Evolutionary conservation across 208 protist species (phyloP), one percentile per base, ranked within the genome.

Genomic region (Acanthamoeba castellanii): DNA sequence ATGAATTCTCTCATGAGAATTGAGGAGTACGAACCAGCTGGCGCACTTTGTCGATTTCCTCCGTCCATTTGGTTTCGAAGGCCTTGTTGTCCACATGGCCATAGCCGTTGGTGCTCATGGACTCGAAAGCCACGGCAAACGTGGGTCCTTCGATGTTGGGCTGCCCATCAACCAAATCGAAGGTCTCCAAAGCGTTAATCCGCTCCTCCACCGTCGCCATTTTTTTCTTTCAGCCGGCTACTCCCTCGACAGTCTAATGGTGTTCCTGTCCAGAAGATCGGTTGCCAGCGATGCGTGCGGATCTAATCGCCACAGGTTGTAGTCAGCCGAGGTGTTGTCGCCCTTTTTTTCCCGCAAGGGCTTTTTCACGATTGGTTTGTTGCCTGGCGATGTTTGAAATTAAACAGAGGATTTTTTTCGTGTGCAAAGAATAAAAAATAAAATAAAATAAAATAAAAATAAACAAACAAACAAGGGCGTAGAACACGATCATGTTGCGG

Each of bases 11-110:
- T 50, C 20, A 52, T 94, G 64, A 61, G 32, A 57, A 32, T 94
- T 25, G 30, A 94, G 34, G 14, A 3, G 88, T 30, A 81, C 55
- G 68, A 74, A 94, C 90, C 90, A 94, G 61, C 57, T 94, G 37
- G 45, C 70, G 45, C 27, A 94, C 50, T 70, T 84, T 94, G 14
- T 81, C 70, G n/a, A 94, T 42, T 42, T 94, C 90, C n/a, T 94
- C 68, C 3, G 90, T 94, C 90, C 90, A 94, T 64, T 94, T 94
- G 37, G 90, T 85, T 18, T 94, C 90, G 57, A 94, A 94, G 68
- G 90, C 90, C 70, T 84, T 84, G 45, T 84, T 64, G 42, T 81
- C 90, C 2, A 81, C 90, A 25, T 61, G 57, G 6, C 55, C 47
- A 18, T 59, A 57, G 25, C 32, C 90, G 25, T 55, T 61, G 13